A percentile compares a stretch with the other conserved stretches of the same genome.
Evolutionary conservation across 495 filamentous ascomycete species (phyloP).

Genomic region (Lophium mytilinum): DNA sequence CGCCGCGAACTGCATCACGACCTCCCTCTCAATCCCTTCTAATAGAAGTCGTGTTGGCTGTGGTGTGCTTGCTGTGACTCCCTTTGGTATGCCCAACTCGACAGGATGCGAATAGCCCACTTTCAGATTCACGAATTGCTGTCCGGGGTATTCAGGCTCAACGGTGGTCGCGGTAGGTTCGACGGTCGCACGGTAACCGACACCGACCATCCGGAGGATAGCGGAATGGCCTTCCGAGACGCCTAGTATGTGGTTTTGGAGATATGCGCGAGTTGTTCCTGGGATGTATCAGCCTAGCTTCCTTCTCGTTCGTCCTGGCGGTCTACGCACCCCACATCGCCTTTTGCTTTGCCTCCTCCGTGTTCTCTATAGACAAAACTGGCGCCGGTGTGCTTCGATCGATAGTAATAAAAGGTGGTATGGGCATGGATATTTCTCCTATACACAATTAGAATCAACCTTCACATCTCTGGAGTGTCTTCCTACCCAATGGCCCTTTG

Average conservation of each 20-base stretch:
- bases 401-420: slow-evolving; percentile 68
- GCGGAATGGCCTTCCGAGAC: slow-evolving; percentile 95
- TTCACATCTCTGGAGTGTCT: not conserved
- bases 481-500: slow-evolving; percentile 64
- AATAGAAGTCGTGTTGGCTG: slow-evolving; percentile 90
- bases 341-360: slow-evolving; percentile 59
- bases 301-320: too few species aligned
- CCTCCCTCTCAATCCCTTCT: slow-evolving; percentile 76
- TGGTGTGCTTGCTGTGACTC: slow-evolving; percentile 80
- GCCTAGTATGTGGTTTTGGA: slow-evolving; percentile 82
- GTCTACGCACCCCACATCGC: slow-evolving; percentile 88
- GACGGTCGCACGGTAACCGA: slow-evolving; percentile 85
- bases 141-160: slow-evolving; percentile 60
- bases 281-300: slow-evolving; percentile 6
- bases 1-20: slow-evolving; percentile 84
- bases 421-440: slow-evolving; percentile 62
- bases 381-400: slow-evolving; percentile 46
- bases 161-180: slow-evolving; percentile 66
- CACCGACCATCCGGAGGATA: slow-evolving; percentile 87
- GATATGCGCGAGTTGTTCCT: slow-evolving; percentile 84
- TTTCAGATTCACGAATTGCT: slow-evolving; percentile 84
- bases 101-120: slow-evolving; percentile 94
- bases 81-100: slow-evolving; percentile 72
- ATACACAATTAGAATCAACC: not conserved
- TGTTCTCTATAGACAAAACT: slow-evolving; percentile 45